Base-by-base conservation (phyloP, 139 green algal species). In the Chlamydomonas sphaeroides region DNA sequence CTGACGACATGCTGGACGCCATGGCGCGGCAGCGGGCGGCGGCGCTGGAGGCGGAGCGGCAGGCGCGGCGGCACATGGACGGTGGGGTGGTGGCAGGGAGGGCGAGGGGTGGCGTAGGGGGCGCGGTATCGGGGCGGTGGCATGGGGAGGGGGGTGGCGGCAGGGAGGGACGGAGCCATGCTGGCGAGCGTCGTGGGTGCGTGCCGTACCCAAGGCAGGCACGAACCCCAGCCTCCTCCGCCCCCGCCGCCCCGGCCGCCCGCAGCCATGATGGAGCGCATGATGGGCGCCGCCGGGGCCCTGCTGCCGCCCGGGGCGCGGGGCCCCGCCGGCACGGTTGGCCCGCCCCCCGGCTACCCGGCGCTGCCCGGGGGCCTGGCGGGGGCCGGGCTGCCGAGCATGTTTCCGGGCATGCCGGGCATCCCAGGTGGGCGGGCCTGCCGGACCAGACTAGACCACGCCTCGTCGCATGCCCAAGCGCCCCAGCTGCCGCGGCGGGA, bases 21-120 rank as follows among this genome's bases (percentile, higher is more conserved):
- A 83, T 88, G 77, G 76, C 76, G 30, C 45, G 61, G 57, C 69
- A 75, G 42, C 61, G 62, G 25, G 74, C 76, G n/a, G 45, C 63
- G 38, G 45, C 33, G 5, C 38, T 38, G 39, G 35, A 25, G 10
- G 75, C 83, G 33, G 68, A 68, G 18, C 61, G n/a, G 41, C 36
- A 79, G 49, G 78, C 77, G 35, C 23, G 45, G 45, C 30, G 41
- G 42, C 33, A 38, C 25, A 76, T 71, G 38, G 68, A 80, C 5
- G 76, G 81, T 88, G 69, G 23, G 65, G n/a, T 38, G 41, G 33
- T 32, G 66, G 30, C 15, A 63, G 14, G 28, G 2, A 32, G n/a
- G 68, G 45, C 41, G 1, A 10, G 32, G 28, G 30, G 10, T 26
- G 30, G 67, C 8, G 28, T 5, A 30, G 41, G n/a, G 67, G 30